A percentile compares a stretch with the other conserved stretches of the same genome.
These are phyloP conservation scores for Arxiozyma heterogenica DNA, from an alignment of 1,139 yeast species.

Conservation along the genomic window DNA sequence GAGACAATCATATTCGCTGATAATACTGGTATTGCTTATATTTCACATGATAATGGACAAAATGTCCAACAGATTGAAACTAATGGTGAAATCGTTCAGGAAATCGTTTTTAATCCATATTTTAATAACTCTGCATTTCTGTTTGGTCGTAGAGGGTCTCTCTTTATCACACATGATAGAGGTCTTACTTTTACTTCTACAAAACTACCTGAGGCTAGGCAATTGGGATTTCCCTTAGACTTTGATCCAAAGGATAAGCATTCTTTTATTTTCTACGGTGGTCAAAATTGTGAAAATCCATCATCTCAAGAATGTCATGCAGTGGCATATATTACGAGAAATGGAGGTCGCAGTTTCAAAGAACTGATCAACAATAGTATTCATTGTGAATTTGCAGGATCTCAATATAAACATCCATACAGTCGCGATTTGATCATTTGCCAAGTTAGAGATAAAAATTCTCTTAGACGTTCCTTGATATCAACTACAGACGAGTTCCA, in stretches of 20 bases:
- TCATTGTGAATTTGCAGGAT: slow-evolving; percentile 61
- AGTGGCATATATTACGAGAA: slow-evolving; percentile 50
- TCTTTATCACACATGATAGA: slow-evolving; percentile 59
- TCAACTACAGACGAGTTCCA: slow-evolving; percentile 49
- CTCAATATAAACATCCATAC: slow-evolving; percentile 36
- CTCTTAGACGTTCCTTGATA: slow-evolving; percentile 33
- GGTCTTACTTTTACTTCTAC: slow-evolving; percentile 46
- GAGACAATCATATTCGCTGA: slow-evolving; percentile 71
- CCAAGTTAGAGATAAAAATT: slow-evolving; percentile 33
- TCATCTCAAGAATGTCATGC: slow-evolving; percentile 42
- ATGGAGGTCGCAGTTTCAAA: slow-evolving; percentile 57
- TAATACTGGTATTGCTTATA: slow-evolving; percentile 40
- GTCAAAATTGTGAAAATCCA: slow-evolving; percentile 44
- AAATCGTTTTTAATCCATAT: slow-evolving; percentile 51
- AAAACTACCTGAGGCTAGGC: slow-evolving; percentile 44
- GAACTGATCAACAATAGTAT: slow-evolving; percentile 43
- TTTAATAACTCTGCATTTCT: slow-evolving; percentile 58
- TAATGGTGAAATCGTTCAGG: slow-evolving; percentile 39
- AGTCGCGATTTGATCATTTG: slow-evolving; percentile 55
- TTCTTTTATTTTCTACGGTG: slow-evolving; percentile 66
- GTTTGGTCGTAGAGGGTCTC: slow-evolving; percentile 41
- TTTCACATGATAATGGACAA: slow-evolving; percentile 75
- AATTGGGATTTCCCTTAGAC: slow-evolving; percentile 37
- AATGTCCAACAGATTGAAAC: slow-evolving; percentile 43
- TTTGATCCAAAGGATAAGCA: slow-evolving; percentile 47